Evolutionary conservation across 2,329 filamentous ascomycete species (phyloP).

Genomic region (Alternaria brassicae): DNA sequence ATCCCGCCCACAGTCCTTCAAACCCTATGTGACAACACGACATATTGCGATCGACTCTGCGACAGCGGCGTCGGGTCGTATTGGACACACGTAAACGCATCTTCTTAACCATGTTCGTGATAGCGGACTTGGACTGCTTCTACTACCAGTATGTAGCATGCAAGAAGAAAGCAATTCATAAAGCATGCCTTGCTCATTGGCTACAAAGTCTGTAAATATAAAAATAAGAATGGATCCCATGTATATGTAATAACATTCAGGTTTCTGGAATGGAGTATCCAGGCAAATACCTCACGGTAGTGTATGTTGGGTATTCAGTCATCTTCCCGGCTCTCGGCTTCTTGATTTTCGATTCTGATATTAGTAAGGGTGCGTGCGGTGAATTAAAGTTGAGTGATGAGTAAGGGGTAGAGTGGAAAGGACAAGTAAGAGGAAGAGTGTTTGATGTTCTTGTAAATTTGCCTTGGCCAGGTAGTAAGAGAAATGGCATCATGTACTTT

Average conservation of each 20-base stretch:
- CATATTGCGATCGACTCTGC: not conserved
- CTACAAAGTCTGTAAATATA: too few species aligned
- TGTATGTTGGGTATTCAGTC: too few species aligned
- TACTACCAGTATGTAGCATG: too few species aligned
- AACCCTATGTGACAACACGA: not conserved
- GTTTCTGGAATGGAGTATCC: not conserved
- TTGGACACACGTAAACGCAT: not conserved
- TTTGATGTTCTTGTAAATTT: too few species aligned
- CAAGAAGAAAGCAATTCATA: not conserved
- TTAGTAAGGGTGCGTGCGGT: not conserved
- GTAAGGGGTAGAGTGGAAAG: too few species aligned
- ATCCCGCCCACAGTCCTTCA: not conserved
- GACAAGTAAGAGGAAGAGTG: too few species aligned
- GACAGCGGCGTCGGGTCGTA: not conserved
- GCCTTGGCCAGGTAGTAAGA: too few species aligned
- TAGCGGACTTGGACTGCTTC: not conserved
- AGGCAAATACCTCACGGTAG: not conserved
- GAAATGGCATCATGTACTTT: too few species aligned
- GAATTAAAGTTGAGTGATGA: not conserved
- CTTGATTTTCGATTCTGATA: not conserved
- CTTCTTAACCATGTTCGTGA: not conserved
- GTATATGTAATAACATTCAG: not conserved
- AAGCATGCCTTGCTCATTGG: too few species aligned
- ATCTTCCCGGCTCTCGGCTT: too few species aligned
- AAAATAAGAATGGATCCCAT: not conserved